A percentile compares a stretch with the other conserved stretches of the same genome.
phyloP scores from a whole-genome alignment of 169 alveolate genomes.

The Besnoitia besnoiti region DNA sequence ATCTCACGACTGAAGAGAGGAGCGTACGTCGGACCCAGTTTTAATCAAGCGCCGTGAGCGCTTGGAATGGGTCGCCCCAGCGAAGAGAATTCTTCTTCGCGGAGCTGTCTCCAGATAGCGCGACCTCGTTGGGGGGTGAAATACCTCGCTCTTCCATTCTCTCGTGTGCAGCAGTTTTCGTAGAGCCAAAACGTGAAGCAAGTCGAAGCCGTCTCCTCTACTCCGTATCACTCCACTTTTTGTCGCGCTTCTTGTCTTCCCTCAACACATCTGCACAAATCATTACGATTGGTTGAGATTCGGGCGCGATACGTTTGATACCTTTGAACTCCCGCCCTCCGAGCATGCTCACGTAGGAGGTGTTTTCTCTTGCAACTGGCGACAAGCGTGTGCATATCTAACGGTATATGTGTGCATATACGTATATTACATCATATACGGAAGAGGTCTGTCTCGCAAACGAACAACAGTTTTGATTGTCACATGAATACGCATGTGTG shows the following conservation, averaged over 20 bases:
- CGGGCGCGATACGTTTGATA: not conserved
- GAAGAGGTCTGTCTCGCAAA: not conserved
- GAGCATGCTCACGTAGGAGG: not conserved
- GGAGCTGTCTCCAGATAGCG: no score
- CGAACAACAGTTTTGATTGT: not conserved
- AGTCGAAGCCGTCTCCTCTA: not conserved
- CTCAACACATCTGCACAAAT: no score
- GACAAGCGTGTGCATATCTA: no score
- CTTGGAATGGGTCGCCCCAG: no score
- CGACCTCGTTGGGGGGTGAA: no score
- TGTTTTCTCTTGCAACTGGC: not conserved
- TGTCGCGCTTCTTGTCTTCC: not conserved
- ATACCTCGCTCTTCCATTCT: not conserved
- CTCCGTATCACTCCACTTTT: not conserved
- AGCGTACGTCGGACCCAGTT: no score
- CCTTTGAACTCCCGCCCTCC: not conserved
- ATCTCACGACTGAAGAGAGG: no score
- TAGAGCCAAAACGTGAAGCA: not conserved
- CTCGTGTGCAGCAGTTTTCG: not conserved
- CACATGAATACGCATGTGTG: not conserved
- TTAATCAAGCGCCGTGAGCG: no score
- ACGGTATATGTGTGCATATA: no score
- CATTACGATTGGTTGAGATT: no score
- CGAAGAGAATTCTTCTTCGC: no score
- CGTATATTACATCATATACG: not conserved